These are phyloP conservation scores for Xanthoconium separans DNA, from an alignment of 1,284 basidiomycete genomes.

Conservation along the genomic window DNA sequence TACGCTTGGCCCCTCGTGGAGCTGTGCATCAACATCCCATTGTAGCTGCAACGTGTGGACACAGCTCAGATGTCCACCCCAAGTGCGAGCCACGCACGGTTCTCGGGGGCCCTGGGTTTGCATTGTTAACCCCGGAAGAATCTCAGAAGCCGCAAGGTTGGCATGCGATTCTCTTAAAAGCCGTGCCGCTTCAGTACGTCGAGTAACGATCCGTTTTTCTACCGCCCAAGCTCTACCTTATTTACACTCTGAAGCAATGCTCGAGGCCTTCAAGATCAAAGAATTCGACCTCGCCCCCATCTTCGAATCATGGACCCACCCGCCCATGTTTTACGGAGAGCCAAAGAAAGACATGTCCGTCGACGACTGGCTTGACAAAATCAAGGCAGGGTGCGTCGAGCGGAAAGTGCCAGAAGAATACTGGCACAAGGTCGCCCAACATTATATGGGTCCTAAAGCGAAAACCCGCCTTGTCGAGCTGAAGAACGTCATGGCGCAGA, in stretches of 20 bases:
- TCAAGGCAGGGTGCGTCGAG: conserved; percentile 65
- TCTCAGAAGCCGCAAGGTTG: conserved; percentile 27
- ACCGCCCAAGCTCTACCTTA: conserved; percentile 5
- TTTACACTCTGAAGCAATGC: conserved; percentile 37
- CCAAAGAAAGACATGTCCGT: conserved; percentile 64
- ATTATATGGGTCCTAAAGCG: conserved; percentile 66
- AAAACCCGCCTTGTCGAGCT: conserved; percentile 62
- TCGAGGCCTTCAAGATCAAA: conserved; percentile 73
- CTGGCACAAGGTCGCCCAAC: conserved; percentile 76
- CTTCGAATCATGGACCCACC: conserved; percentile 59
- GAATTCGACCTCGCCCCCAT: conserved; percentile 68
- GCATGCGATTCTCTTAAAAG: conserved; percentile 31
- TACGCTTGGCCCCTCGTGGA: conserved; percentile 15
- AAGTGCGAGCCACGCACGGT: conserved; percentile 14
- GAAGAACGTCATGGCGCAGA: conserved; percentile 66
- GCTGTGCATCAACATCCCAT: conserved; percentile 11
- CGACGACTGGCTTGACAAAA: conserved; percentile 65
- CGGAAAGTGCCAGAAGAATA: conserved; percentile 70
- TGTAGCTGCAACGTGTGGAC: conserved; percentile 14
- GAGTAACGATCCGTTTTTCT: conserved; percentile 15
- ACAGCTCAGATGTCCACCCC: background rate
- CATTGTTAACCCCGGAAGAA: conserved; percentile 29
- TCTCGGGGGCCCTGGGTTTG: conserved; percentile 19
- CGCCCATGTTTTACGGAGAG: conserved; percentile 64
- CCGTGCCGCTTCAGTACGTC: conserved; percentile 13